phyloP scores from a whole-genome alignment of 805 yeast genomes.

The Kregervanrija pseudodelftensis region DNA sequence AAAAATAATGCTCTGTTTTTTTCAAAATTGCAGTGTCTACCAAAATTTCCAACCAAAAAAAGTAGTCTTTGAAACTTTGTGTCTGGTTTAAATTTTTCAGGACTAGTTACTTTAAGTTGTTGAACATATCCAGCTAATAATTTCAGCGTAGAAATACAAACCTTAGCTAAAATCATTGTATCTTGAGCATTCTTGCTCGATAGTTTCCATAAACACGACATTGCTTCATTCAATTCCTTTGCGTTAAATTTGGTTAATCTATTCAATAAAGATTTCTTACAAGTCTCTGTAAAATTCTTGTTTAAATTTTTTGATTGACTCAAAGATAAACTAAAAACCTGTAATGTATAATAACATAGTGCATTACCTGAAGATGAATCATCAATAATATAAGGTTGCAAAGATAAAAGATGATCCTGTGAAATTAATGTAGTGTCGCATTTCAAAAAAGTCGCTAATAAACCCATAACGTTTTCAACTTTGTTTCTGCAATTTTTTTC shows the following conservation, averaged over 20 bases:
- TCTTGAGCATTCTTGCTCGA: slow-evolving; percentile 37
- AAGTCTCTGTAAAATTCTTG: slow-evolving; percentile 40
- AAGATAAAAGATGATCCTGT: slow-evolving; percentile 57
- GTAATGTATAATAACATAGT: slow-evolving; percentile 43
- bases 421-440: slow-evolving; percentile 46
- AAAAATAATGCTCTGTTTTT: slow-evolving; percentile 32
- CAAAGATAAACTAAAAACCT: slow-evolving; percentile 46
- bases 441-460: slow-evolving; percentile 51
- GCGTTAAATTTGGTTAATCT: slow-evolving; percentile 54
- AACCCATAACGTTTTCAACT: slow-evolving; percentile 34
- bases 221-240: slow-evolving; percentile 62
- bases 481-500: slow-evolving; percentile 14
- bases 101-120: slow-evolving; percentile 5
- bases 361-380: slow-evolving; percentile 34
- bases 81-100: slow-evolving; percentile 26
- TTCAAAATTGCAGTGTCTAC: slow-evolving; percentile 60
- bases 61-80: slow-evolving; percentile 48
- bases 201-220: slow-evolving; percentile 60
- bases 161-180: slow-evolving; percentile 45
- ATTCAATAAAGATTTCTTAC: slow-evolving; percentile 46
- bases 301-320: slow-evolving; percentile 37
- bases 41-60: slow-evolving; percentile 63
- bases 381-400: slow-evolving; percentile 59
- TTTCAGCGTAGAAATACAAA: slow-evolving; percentile 54
- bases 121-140: slow-evolving; percentile 41